Evolutionary conservation across 179 eudicot species (phyloP), one percentile per base, ranked within the genome.

Genomic region (Amaranthus tricolor): DNA sequence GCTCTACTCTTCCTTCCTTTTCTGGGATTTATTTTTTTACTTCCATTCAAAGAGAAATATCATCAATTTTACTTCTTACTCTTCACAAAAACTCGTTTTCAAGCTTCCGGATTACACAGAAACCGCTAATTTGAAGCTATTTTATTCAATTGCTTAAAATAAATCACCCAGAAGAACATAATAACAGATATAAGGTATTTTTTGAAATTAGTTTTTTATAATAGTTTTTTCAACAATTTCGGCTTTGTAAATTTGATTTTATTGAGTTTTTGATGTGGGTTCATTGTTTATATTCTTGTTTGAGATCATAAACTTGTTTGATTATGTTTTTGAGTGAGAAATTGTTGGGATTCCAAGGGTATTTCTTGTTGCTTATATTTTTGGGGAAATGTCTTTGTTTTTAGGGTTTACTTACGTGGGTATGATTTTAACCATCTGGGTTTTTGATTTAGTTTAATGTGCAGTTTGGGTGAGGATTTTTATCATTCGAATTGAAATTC

Each of bases 331-430:
- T 20, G 60, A 45, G 20, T 63, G 1, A 65, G 66, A 31, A 2
- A 4, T 12, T 51, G 20, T 55, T 53, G 9, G 10, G 4, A 57
- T 19, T 72, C 14, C 47, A 43, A 54, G 4, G 52, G 24, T 65
- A 44, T 43, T 64, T 78, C 49, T 56, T 12, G 54, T 47, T 9
- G 53, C n/a, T 16, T 21, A 20, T 49, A 31, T 44, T 20, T 78
- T 55, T 54, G 5, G 61, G 71, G 21, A 57, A 55, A 31, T 15
- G 11, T 53, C 8, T 72, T 49, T 65, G 6, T 19, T 31, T 72
- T 58, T 66, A 78, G 80, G 72, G 77, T 78, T 49, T 68, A 63
- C 54, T 31, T 12, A 44, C 31, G 10, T 48, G 40, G 19, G 14
- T 52, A 10, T 47, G 8, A 68, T 44, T 15, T 56, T 49, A 2